phyloP scores from a whole-genome alignment of 129 eudicot species.

The Artemisia argyi region DNA sequence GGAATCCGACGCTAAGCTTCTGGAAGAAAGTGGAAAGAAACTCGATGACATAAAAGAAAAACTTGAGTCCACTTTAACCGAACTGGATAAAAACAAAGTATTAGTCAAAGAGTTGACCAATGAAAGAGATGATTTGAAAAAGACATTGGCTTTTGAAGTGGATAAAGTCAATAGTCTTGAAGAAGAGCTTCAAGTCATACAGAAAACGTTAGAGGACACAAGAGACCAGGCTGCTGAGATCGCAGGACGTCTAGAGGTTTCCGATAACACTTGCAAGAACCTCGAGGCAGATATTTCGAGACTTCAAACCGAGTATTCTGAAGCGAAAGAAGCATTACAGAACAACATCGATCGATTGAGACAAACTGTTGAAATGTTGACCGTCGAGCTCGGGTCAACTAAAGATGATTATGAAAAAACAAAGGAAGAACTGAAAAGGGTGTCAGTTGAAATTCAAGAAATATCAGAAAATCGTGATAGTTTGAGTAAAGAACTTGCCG shows the following conservation, averaged over 20 bases:
- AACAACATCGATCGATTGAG: slow-evolving; percentile 44
- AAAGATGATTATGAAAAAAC: slow-evolving; percentile 43
- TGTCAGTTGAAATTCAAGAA: slow-evolving; percentile 47
- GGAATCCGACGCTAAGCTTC: slow-evolving; percentile 61
- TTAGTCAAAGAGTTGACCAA: slow-evolving; percentile 41
- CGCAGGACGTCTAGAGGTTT: slow-evolving; percentile 37
- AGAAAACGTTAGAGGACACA: slow-evolving; percentile 38
- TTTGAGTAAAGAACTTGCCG: slow-evolving; percentile 59
- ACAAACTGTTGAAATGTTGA: slow-evolving; percentile 35
- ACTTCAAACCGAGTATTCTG: slow-evolving; percentile 40
- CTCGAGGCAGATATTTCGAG: slow-evolving; percentile 57
- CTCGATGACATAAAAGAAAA: slow-evolving; percentile 54
- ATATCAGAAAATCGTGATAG: slow-evolving; percentile 41
- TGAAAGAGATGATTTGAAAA: slow-evolving; percentile 58
- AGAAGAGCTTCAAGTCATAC: slow-evolving; percentile 41
- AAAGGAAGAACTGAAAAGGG: slow-evolving; percentile 45
- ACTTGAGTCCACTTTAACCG: slow-evolving; percentile 38
- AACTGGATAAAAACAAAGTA: slow-evolving; percentile 40
- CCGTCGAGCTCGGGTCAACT: slow-evolving; percentile 47
- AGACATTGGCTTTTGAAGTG: slow-evolving; percentile 44
- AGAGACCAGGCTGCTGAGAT: slow-evolving; percentile 56
- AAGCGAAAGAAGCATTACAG: slow-evolving; percentile 46
- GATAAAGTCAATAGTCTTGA: slow-evolving; percentile 44
- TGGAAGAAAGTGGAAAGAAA: slow-evolving; percentile 52
- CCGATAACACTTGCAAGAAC: slow-evolving; percentile 44